A percentile compares a stretch with the other conserved stretches of the same genome.
Evolutionary conservation across 257 asterid species (phyloP).

Genomic region (Solanum gracilifrons): DNA sequence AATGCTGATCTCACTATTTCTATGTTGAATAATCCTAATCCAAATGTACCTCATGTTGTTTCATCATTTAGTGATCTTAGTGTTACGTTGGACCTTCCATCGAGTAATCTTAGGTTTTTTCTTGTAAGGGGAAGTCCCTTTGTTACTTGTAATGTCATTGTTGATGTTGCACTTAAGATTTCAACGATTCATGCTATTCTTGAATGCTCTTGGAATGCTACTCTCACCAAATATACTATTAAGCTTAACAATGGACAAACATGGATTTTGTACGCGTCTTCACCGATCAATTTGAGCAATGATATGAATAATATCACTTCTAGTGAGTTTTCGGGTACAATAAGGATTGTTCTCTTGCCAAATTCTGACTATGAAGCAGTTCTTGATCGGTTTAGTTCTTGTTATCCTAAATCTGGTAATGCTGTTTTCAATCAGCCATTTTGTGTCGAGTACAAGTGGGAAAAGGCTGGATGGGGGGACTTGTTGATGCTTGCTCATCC

Average conservation of each 20-base stretch:
- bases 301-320: conserved; percentile 43
- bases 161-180: conserved; percentile 27
- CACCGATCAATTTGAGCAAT: conserved; percentile 33
- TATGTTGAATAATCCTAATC: conserved; percentile 25
- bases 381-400: conserved; percentile 52
- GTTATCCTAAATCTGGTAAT: conserved; percentile 55
- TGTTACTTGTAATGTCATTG: conserved; percentile 41
- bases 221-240: conserved; percentile 43
- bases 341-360: conserved; percentile 57
- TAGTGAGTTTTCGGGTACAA: conserved; percentile 37
- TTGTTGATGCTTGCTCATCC: conserved; percentile 76
- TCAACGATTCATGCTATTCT: conserved; percentile 63
- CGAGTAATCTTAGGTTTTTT: conserved; percentile 44
- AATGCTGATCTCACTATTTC: conserved; percentile 44
- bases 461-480: conserved; percentile 66
- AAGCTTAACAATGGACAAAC: conserved; percentile 62
- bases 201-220: conserved; percentile 31
- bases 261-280: conserved; percentile 63
- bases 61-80: conserved; percentile 56
- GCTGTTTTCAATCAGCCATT: conserved; percentile 51
- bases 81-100: conserved; percentile 56
- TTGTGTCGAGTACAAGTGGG: conserved; percentile 59
- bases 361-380: conserved; percentile 22
- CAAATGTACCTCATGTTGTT: conserved; percentile 24
- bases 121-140: conserved; percentile 77